Percentiles rank a stretch among this genome's conserved stretches.
phyloP scores from a whole-genome alignment of 805 yeast genomes.

The Candida patagonica region DNA sequence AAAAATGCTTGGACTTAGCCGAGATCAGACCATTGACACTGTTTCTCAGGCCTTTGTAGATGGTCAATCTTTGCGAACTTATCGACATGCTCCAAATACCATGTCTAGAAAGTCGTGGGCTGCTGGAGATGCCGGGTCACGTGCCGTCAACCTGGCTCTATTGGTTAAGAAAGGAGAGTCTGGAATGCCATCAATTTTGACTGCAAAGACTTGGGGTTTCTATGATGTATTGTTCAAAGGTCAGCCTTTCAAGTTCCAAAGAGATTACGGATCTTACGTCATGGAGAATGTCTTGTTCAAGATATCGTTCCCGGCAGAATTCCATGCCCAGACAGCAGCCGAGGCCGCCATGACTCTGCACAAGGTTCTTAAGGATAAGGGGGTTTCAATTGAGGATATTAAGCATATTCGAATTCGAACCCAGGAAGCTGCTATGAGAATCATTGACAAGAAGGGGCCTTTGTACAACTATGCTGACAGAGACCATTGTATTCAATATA shows the following conservation, averaged over 20 bases:
- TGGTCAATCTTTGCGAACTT: constrained; percentile 50
- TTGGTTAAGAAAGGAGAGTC: constrained; percentile 44
- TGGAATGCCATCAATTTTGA: constrained; percentile 49
- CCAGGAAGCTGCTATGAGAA: constrained; percentile 53
- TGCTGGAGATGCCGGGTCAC: constrained; percentile 53
- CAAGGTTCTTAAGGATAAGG: constrained; percentile 29
- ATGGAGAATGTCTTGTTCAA: constrained; percentile 56
- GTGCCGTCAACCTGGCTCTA: constrained; percentile 49
- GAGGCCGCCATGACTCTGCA: constrained; percentile 46
- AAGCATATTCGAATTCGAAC: constrained; percentile 42
- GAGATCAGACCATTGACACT: constrained; percentile 46
- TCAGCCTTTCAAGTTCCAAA: constrained; percentile 43
- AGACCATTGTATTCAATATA: constrained; percentile 57
- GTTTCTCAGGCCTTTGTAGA: constrained; percentile 53
- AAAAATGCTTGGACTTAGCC: constrained; percentile 40
- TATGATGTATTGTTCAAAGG: constrained; percentile 52
- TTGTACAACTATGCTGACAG: constrained; percentile 55
- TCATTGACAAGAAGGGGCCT: constrained; percentile 52
- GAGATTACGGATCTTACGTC: constrained; percentile 46
- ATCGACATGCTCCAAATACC: constrained; percentile 57
- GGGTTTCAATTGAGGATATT: constrained; percentile 42
- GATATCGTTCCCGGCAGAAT: constrained; percentile 57
- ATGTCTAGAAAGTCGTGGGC: constrained; percentile 60
- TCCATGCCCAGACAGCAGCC: constrained; percentile 57
- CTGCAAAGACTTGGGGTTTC: constrained; percentile 55